Evolutionary conservation across 2,329 filamentous ascomycete genomes (phyloP), one percentile per base, ranked within the genome.

Genomic region (Lecanicillium sp.): DNA sequence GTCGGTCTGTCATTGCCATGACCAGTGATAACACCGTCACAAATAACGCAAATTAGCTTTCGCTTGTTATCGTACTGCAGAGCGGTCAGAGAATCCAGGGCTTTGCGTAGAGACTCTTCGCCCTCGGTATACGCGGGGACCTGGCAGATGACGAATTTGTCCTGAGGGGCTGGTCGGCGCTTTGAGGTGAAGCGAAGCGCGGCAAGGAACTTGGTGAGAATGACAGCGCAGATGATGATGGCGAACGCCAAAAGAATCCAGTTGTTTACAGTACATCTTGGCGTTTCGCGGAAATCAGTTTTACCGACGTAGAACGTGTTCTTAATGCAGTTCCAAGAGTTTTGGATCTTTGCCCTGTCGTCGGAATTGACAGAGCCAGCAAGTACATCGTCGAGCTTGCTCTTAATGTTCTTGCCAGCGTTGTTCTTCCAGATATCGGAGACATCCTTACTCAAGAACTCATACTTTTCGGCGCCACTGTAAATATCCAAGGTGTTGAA

Each of bases 81-180:
- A 11, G 89, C 87, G 13, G 92, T 96, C 43, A 97, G 73, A 1
- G 92, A 97, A 58, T 98, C 92, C 3, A 98, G 72, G 37, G 88
- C 90, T 57, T 95, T 94, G 40, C 92, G 76, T 8, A 98, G 69
- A 4, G 89, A 90, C 53, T 98, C 92, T 69, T 98, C 92, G 52
- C 88, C 92, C 68, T 98, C 92, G 0, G 92, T 98, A 57, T 98
- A 98, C 5, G 92, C 92, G 9, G 92, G 92, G 22, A 98, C 88
- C 61, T 96, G 88, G 62, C 92, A 97, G 49, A 98, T 97, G 51
- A 98, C 89, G 53, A 98, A 98, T 59, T 97, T 98, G 62, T 98
- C 92, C 61, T 97, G 92, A 28, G 88, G 84, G 5, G 84, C 75
- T 3, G 92, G 92, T 14, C 87, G 81, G 43, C 86, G 79, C 67